phyloP scores from a whole-genome alignment of 2,329 filamentous ascomycete species.

The Ceratocystis huliohia region DNA sequence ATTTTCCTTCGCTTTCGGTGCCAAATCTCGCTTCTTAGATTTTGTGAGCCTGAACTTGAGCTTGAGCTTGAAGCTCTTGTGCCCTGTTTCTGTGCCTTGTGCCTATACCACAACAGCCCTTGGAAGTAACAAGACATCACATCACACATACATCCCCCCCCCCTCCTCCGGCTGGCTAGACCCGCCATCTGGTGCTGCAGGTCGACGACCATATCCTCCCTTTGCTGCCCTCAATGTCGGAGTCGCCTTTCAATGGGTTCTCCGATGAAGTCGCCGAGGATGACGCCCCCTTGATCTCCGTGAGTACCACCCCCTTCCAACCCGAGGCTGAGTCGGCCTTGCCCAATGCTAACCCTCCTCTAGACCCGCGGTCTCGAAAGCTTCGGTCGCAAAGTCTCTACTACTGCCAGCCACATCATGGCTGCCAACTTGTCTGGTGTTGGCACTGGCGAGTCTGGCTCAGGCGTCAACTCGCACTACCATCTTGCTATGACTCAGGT shows the following conservation, averaged over 20 bases:
- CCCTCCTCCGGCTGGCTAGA: not conserved
- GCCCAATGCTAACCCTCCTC: not conserved
- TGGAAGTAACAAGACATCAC: not conserved
- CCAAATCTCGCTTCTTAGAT: not conserved
- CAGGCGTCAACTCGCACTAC: slow-evolving; percentile 45
- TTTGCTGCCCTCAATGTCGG: slow-evolving; percentile 20
- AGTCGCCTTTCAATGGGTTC: slow-evolving; percentile 21
- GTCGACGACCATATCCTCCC: not conserved
- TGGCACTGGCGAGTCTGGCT: slow-evolving; percentile 38
- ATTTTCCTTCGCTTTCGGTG: not conserved
- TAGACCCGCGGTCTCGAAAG: slow-evolving; percentile 81
- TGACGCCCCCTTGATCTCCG: slow-evolving; percentile 22
- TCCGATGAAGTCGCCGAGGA: slow-evolving; percentile 20
- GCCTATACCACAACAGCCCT: not conserved
- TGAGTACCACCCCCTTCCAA: slow-evolving; percentile 8
- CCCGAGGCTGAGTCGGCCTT: not conserved
- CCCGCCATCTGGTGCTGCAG: not conserved
- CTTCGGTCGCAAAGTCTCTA: slow-evolving; percentile 88
- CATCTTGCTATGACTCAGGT: slow-evolving; percentile 79
- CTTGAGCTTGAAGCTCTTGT: not conserved
- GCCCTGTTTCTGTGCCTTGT: not conserved
- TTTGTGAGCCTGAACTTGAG: not conserved
- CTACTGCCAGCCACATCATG: slow-evolving; percentile 84
- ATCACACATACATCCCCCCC: not conserved
- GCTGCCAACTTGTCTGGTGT: slow-evolving; percentile 38